Conservation (phyloP, 2,329 filamentous ascomycete genomes). For the Fusarium fracticaudum region DNA sequence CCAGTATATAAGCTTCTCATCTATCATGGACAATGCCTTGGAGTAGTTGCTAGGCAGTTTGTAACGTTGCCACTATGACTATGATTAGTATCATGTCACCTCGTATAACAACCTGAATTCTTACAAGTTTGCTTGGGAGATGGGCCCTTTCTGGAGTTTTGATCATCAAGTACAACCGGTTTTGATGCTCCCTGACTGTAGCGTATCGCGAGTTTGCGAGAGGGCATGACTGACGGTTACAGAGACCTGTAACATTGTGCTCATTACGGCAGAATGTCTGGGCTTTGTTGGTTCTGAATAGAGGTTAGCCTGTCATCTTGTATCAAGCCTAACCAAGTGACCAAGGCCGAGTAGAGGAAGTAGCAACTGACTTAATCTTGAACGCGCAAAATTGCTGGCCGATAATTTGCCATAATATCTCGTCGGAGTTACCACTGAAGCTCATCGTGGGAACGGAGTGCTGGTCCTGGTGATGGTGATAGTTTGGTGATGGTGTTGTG, state of each 20-base stretch:
- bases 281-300: constrained; percentile 76
- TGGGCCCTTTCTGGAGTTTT: not conserved
- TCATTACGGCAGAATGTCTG: constrained; percentile 97
- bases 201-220: constrained; percentile 75
- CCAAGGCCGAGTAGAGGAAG: not conserved
- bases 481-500: not conserved
- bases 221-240: constrained; percentile 88
- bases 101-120: not conserved
- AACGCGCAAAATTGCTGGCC: constrained; percentile 96
- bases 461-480: not conserved
- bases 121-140: not conserved
- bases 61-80: not conserved
- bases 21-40: constrained; percentile 69
- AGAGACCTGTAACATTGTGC: constrained; percentile 85
- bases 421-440: constrained; percentile 45
- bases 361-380: constrained; percentile 79
- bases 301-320: constrained; percentile 41
- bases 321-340: not conserved
- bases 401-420: constrained; percentile 97
- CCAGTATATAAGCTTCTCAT: constrained; percentile 77
- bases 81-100: not conserved
- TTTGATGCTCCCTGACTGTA: not conserved
- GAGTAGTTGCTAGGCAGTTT: constrained; percentile 85
- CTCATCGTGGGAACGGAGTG: constrained; percentile 54
- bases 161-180: not conserved